phyloP scores from a whole-genome alignment of 371 early-diverging fungal species.

The Mucor piriformis region DNA sequence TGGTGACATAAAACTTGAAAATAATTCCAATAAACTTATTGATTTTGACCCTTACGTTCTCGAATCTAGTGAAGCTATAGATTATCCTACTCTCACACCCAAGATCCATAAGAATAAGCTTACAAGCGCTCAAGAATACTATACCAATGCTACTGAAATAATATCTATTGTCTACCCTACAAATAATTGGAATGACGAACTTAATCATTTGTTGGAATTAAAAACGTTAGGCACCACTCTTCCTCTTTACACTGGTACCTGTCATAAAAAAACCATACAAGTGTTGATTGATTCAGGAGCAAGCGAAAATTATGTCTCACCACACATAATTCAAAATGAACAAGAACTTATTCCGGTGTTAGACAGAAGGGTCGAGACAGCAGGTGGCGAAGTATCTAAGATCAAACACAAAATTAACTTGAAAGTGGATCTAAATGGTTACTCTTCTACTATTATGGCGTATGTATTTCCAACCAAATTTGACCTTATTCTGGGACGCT shows the following conservation, averaged over 20 bases:
- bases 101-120: neutral
- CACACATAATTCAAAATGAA: neutral
- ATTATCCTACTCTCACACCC: neutral
- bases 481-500: slow-evolving; percentile 8
- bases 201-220: neutral
- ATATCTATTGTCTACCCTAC: neutral
- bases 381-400: neutral
- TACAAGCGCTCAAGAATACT: too few species aligned
- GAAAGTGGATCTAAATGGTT: neutral
- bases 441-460: neutral
- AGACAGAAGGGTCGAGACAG: slow-evolving; percentile 11
- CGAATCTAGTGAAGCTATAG: neutral
- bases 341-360: neutral
- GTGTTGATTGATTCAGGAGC: neutral
- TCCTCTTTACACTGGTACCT: neutral
- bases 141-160: neutral
- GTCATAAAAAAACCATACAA: neutral
- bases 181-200: neutral
- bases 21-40: too few species aligned
- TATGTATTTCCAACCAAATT: slow-evolving; percentile 19
- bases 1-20: too few species aligned
- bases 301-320: slow-evolving; percentile 11
- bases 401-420: slow-evolving; percentile 5
- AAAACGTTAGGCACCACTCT: neutral
- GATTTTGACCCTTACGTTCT: too few species aligned